Base-by-base conservation (phyloP, 352 stramenopile species). In the Globisporangium acanthophoron region DNA sequence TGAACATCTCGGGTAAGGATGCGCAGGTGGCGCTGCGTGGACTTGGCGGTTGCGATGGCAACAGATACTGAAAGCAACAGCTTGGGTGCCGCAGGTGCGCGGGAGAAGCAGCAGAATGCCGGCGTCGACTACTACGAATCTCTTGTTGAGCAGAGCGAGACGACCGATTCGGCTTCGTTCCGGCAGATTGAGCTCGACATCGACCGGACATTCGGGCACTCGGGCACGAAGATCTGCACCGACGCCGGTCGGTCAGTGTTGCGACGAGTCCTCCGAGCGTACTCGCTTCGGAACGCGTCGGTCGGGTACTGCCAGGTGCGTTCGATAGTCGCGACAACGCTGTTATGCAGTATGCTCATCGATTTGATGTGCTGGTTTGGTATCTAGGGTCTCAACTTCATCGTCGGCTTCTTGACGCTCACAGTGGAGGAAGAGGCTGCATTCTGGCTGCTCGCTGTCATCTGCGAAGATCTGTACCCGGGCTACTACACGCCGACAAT, bases 401-500 rank as follows among this genome's bases (percentile, higher is more conserved):
- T 96, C 45, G 87, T 91, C n/a, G 87, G 78, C 8, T 91, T 96
- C 62, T 59, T 96, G 35, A 74, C 85, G 56, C 65, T 96, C 5
- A 65, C 82, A 11, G 71, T 89, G 16, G 85, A 91, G 47, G 90
- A 97, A 74, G 88, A 97, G 58, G 56, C 63, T n/a, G 76, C 88
- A 1, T 97, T 97, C 54, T 97, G 88, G 88, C 56, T 94, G 2
- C 65, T 97, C 41, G 74, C 71, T n/a, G 75, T 87, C 11, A 87
- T 97, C 33, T 94, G 88, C 21, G 89, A 97, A 69, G 89, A 97
- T 59, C 60, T 96, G 21, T 88, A 89, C 41, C 88, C 87, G 1
- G 87, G 86, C 1, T 96, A 96, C 59, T 97, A 97, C 64, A 94
- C 85, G 3, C 84, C 85, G 44, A 70, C 79, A 8, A 97, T 97